Evolutionary conservation across 495 filamentous ascomycete genomes (phyloP), one percentile per base, ranked within the genome.

Genomic region (Podospora appendiculata): DNA sequence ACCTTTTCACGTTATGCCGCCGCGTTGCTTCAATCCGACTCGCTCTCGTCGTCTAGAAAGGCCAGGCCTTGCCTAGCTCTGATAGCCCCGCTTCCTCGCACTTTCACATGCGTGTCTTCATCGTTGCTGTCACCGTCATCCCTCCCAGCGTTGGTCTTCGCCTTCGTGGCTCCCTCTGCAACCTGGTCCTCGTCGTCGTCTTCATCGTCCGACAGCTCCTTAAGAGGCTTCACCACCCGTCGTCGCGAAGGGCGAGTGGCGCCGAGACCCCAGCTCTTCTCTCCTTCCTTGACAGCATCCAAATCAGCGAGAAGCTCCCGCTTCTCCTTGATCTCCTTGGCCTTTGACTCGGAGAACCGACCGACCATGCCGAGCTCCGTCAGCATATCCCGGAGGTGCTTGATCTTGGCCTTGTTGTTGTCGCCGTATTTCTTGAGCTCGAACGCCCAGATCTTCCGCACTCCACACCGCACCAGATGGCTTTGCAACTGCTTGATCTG

Each of bases 401-500:
- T 70, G 52, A 96, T 90, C 73, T 96, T 96, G 8, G 79, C 88
- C 58, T 84, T 87, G 12, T 51, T 64, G 25, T 79, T 68, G 40
- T 73, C 65, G 12, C 85, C 88, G 43, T 82, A 85, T 62, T 81
- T 86, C 55, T 88, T 85, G 47, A 98, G 77, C 69, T 95, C 89
- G 51, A 84, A 80, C 38, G 74, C 75, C 93, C 94, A 98, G 56
- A 96, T 79, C 63, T 96, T 97, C 34, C 89, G 87, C 45, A 98
- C 82, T 42, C 93, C 93, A 60, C 93, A 98, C 71, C 95, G 96
- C 41, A 87, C 60, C 32, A 98, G 77, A 69, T 90, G 89, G 17
- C 81, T 79, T 69, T 98, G 93, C 13, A 98, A 77, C n/a, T 81
- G 83, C 66, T 92, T 97, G 66, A 97, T 89, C 68, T 93, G 86